These are phyloP conservation scores for Neurospora sp. DNA, from an alignment of 2,329 filamentous ascomycete genomes.

Conservation along the genomic window DNA sequence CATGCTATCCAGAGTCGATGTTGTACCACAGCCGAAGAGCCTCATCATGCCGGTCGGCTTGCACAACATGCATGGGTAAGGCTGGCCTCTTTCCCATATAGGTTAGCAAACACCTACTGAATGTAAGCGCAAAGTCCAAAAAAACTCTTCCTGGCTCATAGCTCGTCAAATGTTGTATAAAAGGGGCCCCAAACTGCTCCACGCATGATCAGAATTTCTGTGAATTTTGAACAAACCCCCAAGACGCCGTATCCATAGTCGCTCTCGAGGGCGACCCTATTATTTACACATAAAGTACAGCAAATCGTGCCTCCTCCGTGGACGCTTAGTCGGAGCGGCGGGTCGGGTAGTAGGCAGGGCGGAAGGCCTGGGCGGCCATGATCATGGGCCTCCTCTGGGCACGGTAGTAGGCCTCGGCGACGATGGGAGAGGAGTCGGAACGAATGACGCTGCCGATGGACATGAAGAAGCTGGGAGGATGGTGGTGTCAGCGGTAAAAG, in stretches of 20 bases:
- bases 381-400: constrained; percentile 68
- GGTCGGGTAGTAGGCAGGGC: constrained; percentile 20
- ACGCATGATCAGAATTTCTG: neutral
- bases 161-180: neutral
- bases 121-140: neutral
- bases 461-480: constrained; percentile 76
- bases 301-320: neutral
- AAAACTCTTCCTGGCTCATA: neutral
- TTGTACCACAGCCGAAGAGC: neutral
- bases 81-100: neutral
- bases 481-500: constrained; percentile 10
- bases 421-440: constrained; percentile 72
- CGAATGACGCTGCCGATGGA: constrained; percentile 94
- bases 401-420: constrained; percentile 65
- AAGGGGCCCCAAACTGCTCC: neutral
- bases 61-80: neutral
- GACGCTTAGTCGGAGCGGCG: constrained; percentile 2
- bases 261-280: neutral
- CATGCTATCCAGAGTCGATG: neutral
- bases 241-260: neutral
- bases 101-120: neutral
- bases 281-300: neutral
- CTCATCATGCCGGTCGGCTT: neutral
- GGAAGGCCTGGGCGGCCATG: constrained; percentile 34
- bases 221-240: neutral